Percentiles rank a stretch among this genome's conserved stretches.
These are phyloP conservation scores for Penicillium aurantiogriseum DNA, from an alignment of 2,329 filamentous ascomycete species.

Conservation along the genomic window DNA sequence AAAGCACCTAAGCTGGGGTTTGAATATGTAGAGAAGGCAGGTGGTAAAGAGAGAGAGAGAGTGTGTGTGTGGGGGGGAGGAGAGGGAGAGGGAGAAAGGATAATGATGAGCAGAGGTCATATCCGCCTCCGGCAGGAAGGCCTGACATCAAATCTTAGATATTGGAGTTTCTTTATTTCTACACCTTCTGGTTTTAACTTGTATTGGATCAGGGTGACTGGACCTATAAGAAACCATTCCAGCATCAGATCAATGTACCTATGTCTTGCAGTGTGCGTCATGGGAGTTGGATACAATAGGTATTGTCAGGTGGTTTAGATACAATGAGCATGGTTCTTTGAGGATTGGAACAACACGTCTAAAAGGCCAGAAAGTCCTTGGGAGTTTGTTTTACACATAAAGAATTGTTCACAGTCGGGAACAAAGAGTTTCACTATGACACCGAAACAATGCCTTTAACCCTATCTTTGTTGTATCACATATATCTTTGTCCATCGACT, in stretches of 20 bases:
- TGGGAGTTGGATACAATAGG: background rate
- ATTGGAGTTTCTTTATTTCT: background rate
- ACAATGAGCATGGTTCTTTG: background rate
- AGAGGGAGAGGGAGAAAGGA: background rate
- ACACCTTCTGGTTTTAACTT: background rate
- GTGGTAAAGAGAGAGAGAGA: background rate
- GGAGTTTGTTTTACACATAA: background rate
- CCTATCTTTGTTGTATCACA: background rate
- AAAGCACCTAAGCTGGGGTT: too few species aligned
- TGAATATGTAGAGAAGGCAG: too few species aligned
- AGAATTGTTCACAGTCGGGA: background rate
- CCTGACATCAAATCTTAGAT: background rate
- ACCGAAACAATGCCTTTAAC: conserved; percentile 1
- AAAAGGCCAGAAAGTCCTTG: background rate
- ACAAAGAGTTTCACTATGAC: background rate
- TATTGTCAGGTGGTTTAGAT: background rate
- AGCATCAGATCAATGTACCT: background rate
- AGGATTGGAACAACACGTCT: background rate
- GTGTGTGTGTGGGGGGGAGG: too few species aligned
- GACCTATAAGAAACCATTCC: background rate
- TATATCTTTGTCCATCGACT: conserved; percentile 1
- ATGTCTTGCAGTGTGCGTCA: background rate
- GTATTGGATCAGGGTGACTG: background rate
- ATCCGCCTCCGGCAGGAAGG: background rate
- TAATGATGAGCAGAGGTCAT: background rate